phyloP scores from a whole-genome alignment of 2,329 filamentous ascomycete genomes.

The Fusarium nurragi region DNA sequence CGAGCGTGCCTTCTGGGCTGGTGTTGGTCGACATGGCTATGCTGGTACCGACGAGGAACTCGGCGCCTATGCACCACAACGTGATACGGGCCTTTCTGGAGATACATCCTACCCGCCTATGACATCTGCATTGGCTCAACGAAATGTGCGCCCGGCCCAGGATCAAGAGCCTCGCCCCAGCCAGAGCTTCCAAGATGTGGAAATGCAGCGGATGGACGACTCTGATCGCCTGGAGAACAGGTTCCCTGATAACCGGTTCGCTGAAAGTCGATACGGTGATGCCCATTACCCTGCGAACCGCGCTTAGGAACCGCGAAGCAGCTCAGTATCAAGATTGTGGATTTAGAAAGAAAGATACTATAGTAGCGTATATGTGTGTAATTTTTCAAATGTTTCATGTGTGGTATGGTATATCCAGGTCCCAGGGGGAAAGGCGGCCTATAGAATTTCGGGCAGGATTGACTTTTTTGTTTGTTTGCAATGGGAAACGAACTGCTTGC shows the following conservation, averaged over 20 bases:
- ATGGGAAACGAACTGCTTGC: constrained; percentile 14
- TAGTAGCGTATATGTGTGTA: constrained; percentile 8
- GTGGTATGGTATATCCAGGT: constrained; percentile 13
- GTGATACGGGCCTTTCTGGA: constrained; percentile 41
- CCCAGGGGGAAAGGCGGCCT: background rate
- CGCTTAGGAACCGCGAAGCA: background rate
- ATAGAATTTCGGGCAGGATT: background rate
- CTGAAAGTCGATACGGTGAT: constrained; percentile 13
- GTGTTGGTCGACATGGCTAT: constrained; percentile 70
- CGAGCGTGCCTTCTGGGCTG: constrained; percentile 81
- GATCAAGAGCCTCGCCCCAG: constrained; percentile 23
- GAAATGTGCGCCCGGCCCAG: constrained; percentile 25
- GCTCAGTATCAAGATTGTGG: background rate
- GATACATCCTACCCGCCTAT: constrained; percentile 43
- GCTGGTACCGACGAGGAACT: constrained; percentile 54
- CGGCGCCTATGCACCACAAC: constrained; percentile 17
- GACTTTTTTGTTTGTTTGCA: constrained; percentile 7
- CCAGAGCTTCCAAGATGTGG: constrained; percentile 48
- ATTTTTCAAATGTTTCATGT: constrained; percentile 9
- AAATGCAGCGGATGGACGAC: constrained; percentile 42
- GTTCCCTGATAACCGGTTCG: constrained; percentile 16
- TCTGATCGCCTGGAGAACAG: constrained; percentile 25
- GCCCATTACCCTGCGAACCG: constrained; percentile 17
- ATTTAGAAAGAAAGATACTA: background rate
- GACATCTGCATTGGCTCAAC: constrained; percentile 38